These are phyloP conservation scores for Lactarius hengduanensis DNA, from an alignment of 768 basidiomycete genomes.

Conservation along the genomic window DNA sequence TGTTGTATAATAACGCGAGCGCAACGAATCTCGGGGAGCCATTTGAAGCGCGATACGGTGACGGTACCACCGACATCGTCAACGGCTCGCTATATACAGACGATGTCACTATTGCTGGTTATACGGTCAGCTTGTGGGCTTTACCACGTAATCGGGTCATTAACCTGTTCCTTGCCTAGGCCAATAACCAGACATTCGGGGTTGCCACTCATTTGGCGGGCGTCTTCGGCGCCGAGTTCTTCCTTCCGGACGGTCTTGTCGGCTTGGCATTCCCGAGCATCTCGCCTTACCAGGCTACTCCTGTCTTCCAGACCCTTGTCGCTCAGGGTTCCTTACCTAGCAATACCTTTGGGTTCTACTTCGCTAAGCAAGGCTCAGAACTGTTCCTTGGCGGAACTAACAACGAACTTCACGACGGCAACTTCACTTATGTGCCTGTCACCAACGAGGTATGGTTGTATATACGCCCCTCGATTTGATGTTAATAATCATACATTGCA, in stretches of 20 bases:
- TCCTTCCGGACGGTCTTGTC: slow-evolving; percentile 42
- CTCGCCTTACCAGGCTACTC: slow-evolving; percentile 28
- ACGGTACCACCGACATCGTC: slow-evolving; percentile 40
- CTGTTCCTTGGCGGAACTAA: slow-evolving; percentile 19
- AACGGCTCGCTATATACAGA: slow-evolving; percentile 44
- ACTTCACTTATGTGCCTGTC: slow-evolving; percentile 14
- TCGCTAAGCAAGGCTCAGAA: slow-evolving; percentile 37
- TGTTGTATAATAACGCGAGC: neutral
- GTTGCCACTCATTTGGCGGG: slow-evolving; percentile 41
- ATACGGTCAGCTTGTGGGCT: slow-evolving; percentile 24
- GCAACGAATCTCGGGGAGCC: slow-evolving; percentile 31
- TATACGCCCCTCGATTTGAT: neutral
- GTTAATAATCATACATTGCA: neutral
- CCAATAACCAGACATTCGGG: slow-evolving; percentile 43
- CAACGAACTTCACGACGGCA: neutral
- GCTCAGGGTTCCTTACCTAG: slow-evolving; percentile 35
- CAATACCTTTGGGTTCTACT: slow-evolving; percentile 49
- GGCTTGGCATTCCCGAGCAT: slow-evolving; percentile 40
- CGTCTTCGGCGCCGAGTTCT: slow-evolving; percentile 20
- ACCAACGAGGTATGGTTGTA: neutral
- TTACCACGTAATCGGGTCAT: neutral
- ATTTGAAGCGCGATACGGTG: slow-evolving; percentile 41
- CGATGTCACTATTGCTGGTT: slow-evolving; percentile 20
- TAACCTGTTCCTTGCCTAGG: slow-evolving; percentile 1
- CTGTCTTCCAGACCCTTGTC: slow-evolving; percentile 44